phyloP scores from a whole-genome alignment of 345 rosid species.

The Rhodomyrtus tomentosa region DNA sequence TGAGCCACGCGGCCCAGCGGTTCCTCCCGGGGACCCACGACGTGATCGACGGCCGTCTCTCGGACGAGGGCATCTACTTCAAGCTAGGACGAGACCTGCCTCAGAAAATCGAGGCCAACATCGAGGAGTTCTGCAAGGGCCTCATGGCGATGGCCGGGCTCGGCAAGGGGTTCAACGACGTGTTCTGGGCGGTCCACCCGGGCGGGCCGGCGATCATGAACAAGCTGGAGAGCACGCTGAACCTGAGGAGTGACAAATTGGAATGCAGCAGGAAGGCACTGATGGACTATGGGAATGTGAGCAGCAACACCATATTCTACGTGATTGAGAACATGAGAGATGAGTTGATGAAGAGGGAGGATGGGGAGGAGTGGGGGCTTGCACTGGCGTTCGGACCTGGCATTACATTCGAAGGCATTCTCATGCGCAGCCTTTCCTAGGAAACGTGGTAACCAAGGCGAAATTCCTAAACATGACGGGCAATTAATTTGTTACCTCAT shows the following conservation, averaged over 20 bases:
- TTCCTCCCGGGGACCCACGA: constrained; percentile 76
- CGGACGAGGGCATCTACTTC: constrained; percentile 86
- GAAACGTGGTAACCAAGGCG: neutral
- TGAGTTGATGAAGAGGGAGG: constrained; percentile 36
- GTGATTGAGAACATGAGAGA: constrained; percentile 85
- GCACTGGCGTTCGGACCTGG: constrained; percentile 93
- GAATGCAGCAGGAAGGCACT: constrained; percentile 76
- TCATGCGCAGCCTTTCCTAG: constrained; percentile 61
- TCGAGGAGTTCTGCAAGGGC: constrained; percentile 69
- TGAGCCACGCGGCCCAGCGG: constrained; percentile 65
- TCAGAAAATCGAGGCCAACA: constrained; percentile 75
- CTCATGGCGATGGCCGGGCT: constrained; percentile 39
- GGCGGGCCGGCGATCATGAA: constrained; percentile 93
- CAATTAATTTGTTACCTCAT: neutral
- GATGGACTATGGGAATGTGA: constrained; percentile 80
- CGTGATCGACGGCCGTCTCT: constrained; percentile 66
- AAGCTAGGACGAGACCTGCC: constrained; percentile 92
- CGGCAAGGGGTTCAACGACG: constrained; percentile 41
- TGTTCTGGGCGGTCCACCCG: constrained; percentile 97
- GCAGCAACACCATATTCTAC: constrained; percentile 79
- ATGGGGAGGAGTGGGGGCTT: constrained; percentile 76
- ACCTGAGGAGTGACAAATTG: constrained; percentile 38
- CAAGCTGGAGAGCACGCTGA: constrained; percentile 50
- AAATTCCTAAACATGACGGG: neutral
- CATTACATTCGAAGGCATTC: constrained; percentile 93